Base-by-base conservation (phyloP, 2,329 filamentous ascomycete genomes). In the Fonsecaea multimorphosa region DNA sequence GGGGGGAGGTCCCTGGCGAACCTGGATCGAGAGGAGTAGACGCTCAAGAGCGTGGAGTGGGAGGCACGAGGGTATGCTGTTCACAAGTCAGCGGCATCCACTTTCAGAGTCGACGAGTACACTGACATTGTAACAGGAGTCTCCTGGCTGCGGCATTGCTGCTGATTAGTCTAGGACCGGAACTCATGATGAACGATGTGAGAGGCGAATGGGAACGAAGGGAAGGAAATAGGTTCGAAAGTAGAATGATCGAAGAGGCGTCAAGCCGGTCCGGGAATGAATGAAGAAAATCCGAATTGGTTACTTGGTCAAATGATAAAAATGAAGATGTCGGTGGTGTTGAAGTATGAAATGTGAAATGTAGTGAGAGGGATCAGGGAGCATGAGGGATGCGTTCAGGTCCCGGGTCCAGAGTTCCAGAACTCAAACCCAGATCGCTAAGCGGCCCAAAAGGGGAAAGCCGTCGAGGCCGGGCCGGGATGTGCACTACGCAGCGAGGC, bases 1-100 rank as follows among this genome's bases (percentile, higher is more conserved):
- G 82, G 58, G 12, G 70, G 71, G 12, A 68, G 58, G 57, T 68
- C 57, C 56, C 67, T 57, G n/a, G 60, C 56, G 40, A 69, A 67
- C 24, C 44, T 58, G 24, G 65, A 69, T 22, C 67, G 56, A 11
- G 63, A 62, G n/a, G 61, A 58, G 59, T 65, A 64, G 36, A 58
- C 56, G 51, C 24, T 52, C 40, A 69, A 52, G 16, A 58, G 59
- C 22, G 64, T 63, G 34, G 67, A 63, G 24, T 64, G 58, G 19
- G 58, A 57, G 46, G 68, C 55, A 27, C 70, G 62, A 27, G 68
- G 61, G 53, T 67, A 59, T 44, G 67, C 70, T 72, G 57, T 36
- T 4, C 11, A 38, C 44, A 49, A 49, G 14, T 49, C 11, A 14
- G 58, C 58, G 69, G 59, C 12, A 52, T 52, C 31, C 22, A 32